phyloP scores from a whole-genome alignment of 2,329 filamentous ascomycete species.

The Hymenoscyphus linearis region DNA sequence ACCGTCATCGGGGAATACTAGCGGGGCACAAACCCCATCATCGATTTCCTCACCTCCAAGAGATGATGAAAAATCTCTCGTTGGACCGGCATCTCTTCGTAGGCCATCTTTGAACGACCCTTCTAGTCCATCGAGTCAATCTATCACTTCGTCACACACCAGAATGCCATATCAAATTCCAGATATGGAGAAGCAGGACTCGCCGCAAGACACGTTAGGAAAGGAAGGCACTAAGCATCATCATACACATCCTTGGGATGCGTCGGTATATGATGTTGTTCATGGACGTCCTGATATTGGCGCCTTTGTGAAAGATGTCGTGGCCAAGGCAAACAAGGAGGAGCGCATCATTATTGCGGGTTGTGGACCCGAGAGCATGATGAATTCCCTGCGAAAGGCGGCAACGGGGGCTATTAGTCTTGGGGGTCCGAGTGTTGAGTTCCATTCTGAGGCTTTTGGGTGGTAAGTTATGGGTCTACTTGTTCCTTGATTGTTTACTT shows the following conservation, averaged over 20 bases:
- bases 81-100: not conserved
- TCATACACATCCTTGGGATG: slow-evolving; percentile 7
- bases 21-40: slow-evolving; percentile 1
- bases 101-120: not conserved
- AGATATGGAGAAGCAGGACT: slow-evolving; percentile 10
- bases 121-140: too few relatives aligned
- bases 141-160: not conserved
- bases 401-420: slow-evolving; percentile 40
- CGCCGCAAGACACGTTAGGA: too few relatives aligned
- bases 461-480: slow-evolving; percentile 14
- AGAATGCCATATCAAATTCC: not conserved
- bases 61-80: slow-evolving; percentile 14
- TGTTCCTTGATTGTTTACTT: not conserved
- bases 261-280: slow-evolving; percentile 10
- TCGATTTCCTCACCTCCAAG: slow-evolving; percentile 1
- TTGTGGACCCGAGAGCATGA: slow-evolving; percentile 43
- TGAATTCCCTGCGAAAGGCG: slow-evolving; percentile 40
- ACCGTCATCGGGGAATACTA: slow-evolving; percentile 1
- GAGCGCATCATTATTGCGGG: slow-evolving; percentile 42
- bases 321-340: slow-evolving; percentile 31
- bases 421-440: slow-evolving; percentile 43
- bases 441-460: slow-evolving; percentile 41
- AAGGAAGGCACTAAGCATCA: not conserved
- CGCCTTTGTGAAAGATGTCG: slow-evolving; percentile 35
- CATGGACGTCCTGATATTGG: slow-evolving; percentile 39